phyloP scores from a whole-genome alignment of 2,329 filamentous ascomycete species.

The Lizonia empirigonia region DNA sequence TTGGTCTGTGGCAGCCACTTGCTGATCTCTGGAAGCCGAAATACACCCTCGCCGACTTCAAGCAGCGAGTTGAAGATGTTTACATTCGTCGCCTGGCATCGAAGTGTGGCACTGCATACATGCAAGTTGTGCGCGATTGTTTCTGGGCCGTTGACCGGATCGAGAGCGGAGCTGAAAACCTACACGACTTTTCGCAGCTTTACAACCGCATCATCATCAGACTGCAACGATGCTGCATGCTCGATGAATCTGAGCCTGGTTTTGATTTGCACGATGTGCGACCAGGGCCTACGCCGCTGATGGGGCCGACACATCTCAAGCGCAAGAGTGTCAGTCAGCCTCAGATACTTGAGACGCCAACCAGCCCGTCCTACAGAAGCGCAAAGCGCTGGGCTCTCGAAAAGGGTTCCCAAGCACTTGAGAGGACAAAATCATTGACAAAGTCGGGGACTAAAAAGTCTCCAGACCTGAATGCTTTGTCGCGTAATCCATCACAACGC shows the following conservation, averaged over 20 bases:
- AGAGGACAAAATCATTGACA: constrained; percentile 41
- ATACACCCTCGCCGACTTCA: constrained; percentile 65
- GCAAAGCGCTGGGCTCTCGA: constrained; percentile 46
- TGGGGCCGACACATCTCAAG: constrained; percentile 36
- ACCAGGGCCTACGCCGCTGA: constrained; percentile 28
- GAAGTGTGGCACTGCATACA: constrained; percentile 75
- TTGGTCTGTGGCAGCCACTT: constrained; percentile 76
- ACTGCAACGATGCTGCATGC: constrained; percentile 48
- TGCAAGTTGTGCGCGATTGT: constrained; percentile 74
- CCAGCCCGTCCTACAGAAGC: constrained; percentile 42
- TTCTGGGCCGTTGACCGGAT: constrained; percentile 68
- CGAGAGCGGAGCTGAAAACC: constrained; percentile 32
- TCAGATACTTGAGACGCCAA: constrained; percentile 33
- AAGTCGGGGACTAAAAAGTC: constrained; percentile 36
- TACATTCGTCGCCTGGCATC: constrained; percentile 69
- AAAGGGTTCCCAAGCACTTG: constrained; percentile 43
- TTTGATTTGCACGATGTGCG: constrained; percentile 37
- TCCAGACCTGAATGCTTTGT: constrained; percentile 33
- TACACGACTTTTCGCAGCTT: constrained; percentile 42
- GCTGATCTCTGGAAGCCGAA: constrained; percentile 64
- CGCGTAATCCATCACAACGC: constrained; percentile 37
- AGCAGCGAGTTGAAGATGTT: constrained; percentile 65
- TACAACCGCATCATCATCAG: constrained; percentile 54
- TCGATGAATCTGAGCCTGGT: constrained; percentile 45
- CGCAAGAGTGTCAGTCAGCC: constrained; percentile 39